Conservation (phyloP, 805 yeast species). For the Kregervanrija fluxuum region DNA sequence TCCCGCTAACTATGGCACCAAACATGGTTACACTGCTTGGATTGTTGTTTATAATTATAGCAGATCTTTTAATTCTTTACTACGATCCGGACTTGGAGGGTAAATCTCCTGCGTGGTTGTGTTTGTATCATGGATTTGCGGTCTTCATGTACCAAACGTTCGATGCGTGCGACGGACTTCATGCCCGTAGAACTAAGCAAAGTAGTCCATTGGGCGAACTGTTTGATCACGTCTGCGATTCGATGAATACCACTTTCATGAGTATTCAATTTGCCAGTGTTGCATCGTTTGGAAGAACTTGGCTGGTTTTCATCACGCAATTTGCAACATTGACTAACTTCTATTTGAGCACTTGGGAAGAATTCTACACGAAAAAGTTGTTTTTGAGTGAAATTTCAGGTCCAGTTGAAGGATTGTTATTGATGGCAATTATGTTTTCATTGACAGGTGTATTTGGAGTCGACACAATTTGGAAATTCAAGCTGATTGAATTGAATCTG, state of each 20-base stretch:
- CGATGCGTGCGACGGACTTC: constrained; percentile 94
- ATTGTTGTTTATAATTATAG: constrained; percentile 58
- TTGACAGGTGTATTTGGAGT: constrained; percentile 68
- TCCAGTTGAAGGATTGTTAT: constrained; percentile 88
- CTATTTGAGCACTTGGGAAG: constrained; percentile 92
- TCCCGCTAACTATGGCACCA: constrained; percentile 90
- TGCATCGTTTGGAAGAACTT: constrained; percentile 67
- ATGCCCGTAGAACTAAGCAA: constrained; percentile 93
- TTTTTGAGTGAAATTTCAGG: constrained; percentile 79
- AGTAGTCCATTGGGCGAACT: constrained; percentile 91
- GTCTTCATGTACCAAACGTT: constrained; percentile 88
- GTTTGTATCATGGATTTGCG: constrained; percentile 70
- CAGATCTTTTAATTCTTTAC: constrained; percentile 57
- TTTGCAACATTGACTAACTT: constrained; percentile 75
- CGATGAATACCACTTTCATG: constrained; percentile 66
- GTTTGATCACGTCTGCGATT: constrained; percentile 81
- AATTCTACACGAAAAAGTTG: constrained; percentile 79
- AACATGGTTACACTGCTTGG: constrained; percentile 83
- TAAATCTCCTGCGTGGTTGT: constrained; percentile 71
- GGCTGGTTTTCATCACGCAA: constrained; percentile 53
- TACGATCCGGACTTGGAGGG: constrained; percentile 61
- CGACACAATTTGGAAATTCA: constrained; percentile 46
- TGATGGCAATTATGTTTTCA: constrained; percentile 47
- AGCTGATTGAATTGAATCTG: constrained; percentile 20
- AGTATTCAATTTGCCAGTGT: constrained; percentile 67